Percentiles rank a stretch among this genome's conserved stretches.
Conservation (phyloP, 495 filamentous ascomycete genomes). For the Penicillium cataractarum region DNA sequence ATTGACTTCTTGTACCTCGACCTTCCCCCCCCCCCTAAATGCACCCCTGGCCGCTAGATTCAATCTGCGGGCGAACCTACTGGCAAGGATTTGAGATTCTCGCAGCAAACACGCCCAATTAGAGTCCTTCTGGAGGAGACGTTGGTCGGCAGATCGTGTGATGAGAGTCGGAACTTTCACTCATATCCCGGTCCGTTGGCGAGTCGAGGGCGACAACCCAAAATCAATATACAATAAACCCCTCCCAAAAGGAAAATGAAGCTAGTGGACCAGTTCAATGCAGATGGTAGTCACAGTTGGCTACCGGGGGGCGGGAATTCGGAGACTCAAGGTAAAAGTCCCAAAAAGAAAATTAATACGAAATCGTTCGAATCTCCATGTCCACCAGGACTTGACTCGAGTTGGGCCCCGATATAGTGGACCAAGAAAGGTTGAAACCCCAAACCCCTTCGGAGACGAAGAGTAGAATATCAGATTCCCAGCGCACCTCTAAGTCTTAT, state of each 20-base stretch:
- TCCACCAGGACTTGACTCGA: neutral
- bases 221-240: neutral
- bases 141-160: constrained; percentile 21
- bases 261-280: constrained; percentile 1
- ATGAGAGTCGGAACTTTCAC: neutral
- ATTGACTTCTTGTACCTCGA: constrained; percentile 8
- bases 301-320: neutral
- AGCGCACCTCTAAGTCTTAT: neutral
- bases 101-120: constrained; percentile 19
- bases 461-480: neutral
- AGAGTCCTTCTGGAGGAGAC: constrained; percentile 5
- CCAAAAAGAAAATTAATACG: neutral
- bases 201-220: neutral
- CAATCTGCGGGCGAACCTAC: constrained; percentile 18
- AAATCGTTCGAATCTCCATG: neutral
- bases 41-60: constrained; percentile 3
- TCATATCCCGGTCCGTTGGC: constrained; percentile 5
- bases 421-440: neutral
- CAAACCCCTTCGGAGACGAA: neutral
- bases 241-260: neutral
- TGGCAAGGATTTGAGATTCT: constrained; percentile 20
- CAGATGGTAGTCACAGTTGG: constrained; percentile 2
- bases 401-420: constrained; percentile 1
- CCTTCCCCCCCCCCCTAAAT: neutral
- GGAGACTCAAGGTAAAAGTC: neutral